Evolutionary conservation across 2,329 filamentous ascomycete species (phyloP).

Genomic region (Dryadomyces quercus-mongolicae): DNA sequence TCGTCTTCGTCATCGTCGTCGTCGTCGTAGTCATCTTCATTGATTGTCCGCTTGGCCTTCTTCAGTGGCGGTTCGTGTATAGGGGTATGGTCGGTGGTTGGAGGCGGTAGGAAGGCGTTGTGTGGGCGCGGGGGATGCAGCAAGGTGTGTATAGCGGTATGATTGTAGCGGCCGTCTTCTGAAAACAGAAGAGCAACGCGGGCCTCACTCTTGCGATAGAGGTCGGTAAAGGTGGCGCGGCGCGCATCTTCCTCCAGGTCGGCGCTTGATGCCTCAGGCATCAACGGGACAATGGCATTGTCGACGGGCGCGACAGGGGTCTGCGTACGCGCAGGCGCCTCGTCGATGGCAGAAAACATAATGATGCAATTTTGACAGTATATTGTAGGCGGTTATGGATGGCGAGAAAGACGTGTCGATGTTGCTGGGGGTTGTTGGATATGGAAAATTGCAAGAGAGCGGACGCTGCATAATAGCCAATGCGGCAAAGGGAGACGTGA

Average conservation of each 20-base stretch:
- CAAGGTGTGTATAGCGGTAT: constrained; percentile 40
- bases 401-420: constrained; percentile 1
- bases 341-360: constrained; percentile 48
- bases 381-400: neutral
- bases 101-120: constrained; percentile 33
- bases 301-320: constrained; percentile 31
- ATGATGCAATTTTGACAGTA: constrained; percentile 27
- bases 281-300: constrained; percentile 30
- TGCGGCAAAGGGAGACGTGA: constrained; percentile 1
- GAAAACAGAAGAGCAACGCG: constrained; percentile 66
- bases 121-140: constrained; percentile 23
- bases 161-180: constrained; percentile 41
- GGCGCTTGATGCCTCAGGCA: constrained; percentile 44
- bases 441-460: constrained; percentile 1
- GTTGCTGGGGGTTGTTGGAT: constrained; percentile 20
- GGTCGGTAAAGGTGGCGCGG: constrained; percentile 61
- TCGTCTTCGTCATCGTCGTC: constrained; percentile 73
- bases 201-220: constrained; percentile 66
- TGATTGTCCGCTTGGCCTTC: constrained; percentile 64
- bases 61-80: constrained; percentile 54
- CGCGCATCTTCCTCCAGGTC: constrained; percentile 58
- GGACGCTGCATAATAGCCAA: constrained; percentile 10
- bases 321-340: constrained; percentile 39
- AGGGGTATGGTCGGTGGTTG: constrained; percentile 46
- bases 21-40: constrained; percentile 77